phyloP scores from a whole-genome alignment of 2,329 filamentous ascomycete genomes.

The Cladosporium sp. region DNA sequence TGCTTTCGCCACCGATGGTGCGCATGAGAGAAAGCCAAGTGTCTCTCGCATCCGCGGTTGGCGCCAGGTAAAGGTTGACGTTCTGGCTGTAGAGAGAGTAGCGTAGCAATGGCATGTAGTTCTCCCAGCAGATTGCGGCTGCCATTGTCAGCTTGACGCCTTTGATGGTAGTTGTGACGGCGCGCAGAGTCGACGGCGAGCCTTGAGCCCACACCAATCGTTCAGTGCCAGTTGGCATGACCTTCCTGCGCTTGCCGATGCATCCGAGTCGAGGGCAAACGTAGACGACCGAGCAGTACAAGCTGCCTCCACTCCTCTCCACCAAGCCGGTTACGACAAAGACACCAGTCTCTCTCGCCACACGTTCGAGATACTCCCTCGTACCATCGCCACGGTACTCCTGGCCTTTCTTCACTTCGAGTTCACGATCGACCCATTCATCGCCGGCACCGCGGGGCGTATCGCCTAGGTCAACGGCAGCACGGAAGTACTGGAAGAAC shows the following conservation, averaged over 20 bases:
- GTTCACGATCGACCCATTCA: slow-evolving; percentile 63
- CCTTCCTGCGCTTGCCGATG: slow-evolving; percentile 83
- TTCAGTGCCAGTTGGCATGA: slow-evolving; percentile 86
- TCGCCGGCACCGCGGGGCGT: slow-evolving; percentile 65
- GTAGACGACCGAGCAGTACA: slow-evolving; percentile 82
- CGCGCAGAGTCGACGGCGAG: slow-evolving; percentile 70
- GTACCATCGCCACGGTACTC: slow-evolving; percentile 67
- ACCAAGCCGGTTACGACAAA: slow-evolving; percentile 79
- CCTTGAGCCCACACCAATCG: slow-evolving; percentile 88
- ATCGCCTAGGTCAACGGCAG: slow-evolving; percentile 80
- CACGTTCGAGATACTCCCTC: slow-evolving; percentile 70
- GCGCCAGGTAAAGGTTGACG: slow-evolving; percentile 85
- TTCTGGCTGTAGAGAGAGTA: slow-evolving; percentile 85
- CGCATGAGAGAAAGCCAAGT: slow-evolving; percentile 80
- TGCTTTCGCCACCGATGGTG: slow-evolving; percentile 74
- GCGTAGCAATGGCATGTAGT: slow-evolving; percentile 86
- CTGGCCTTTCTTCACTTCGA: slow-evolving; percentile 47
- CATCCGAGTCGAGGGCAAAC: slow-evolving; percentile 70
- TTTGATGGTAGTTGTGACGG: slow-evolving; percentile 73
- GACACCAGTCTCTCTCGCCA: slow-evolving; percentile 73
- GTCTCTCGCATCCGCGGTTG: slow-evolving; percentile 80
- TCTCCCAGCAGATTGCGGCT: slow-evolving; percentile 94
- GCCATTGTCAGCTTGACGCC: slow-evolving; percentile 77
- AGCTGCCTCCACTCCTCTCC: slow-evolving; percentile 72
- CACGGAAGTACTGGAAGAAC: slow-evolving; percentile 74